phyloP scores from a whole-genome alignment of 2,329 filamentous ascomycete genomes.

The Xylariomycetidae sp. region DNA sequence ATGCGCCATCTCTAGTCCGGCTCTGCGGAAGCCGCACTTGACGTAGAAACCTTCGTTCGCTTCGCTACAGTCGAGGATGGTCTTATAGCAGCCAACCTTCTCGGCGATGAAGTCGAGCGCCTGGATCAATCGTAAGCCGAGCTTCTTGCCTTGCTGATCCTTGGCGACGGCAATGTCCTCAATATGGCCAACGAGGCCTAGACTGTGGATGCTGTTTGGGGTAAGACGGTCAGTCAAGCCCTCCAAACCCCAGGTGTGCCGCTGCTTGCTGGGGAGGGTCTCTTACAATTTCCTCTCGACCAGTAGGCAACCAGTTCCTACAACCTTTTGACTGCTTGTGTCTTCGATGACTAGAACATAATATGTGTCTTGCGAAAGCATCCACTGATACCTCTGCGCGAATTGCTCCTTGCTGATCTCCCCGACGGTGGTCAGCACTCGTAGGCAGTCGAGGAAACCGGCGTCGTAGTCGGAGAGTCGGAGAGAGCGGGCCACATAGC shows the following conservation, averaged over 20 bases:
- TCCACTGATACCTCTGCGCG: conserved; percentile 76
- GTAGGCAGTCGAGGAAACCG: conserved; percentile 86
- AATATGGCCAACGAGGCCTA: conserved; percentile 87
- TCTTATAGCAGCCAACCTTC: conserved; percentile 93
- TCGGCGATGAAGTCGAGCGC: conserved; percentile 85
- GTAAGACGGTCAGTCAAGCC: too few species aligned
- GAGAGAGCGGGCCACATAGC: conserved; percentile 79
- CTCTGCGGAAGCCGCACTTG: conserved; percentile 92
- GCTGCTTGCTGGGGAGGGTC: too few species aligned
- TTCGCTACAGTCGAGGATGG: conserved; percentile 93
- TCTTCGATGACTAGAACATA: conserved; percentile 85
- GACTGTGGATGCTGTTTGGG: conserved; percentile 62
- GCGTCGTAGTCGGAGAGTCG: conserved; percentile 70
- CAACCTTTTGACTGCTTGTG: conserved; percentile 56
- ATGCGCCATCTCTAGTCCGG: conserved; percentile 94
- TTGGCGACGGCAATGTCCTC: conserved; percentile 95
- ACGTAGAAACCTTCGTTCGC: conserved; percentile 96
- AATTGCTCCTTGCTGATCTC: conserved; percentile 75
- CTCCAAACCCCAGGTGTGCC: too few species aligned
- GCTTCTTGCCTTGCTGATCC: conserved; percentile 95
- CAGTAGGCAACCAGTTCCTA: conserved; percentile 86
- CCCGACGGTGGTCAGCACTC: conserved; percentile 88
- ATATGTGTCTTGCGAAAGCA: conserved; percentile 71
- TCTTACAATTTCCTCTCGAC: conserved; percentile 91
- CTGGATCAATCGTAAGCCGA: conserved; percentile 88